Evolutionary conservation across 164 flowering plant genomes (phyloP).

Genomic region (Buxus sempervirens): DNA sequence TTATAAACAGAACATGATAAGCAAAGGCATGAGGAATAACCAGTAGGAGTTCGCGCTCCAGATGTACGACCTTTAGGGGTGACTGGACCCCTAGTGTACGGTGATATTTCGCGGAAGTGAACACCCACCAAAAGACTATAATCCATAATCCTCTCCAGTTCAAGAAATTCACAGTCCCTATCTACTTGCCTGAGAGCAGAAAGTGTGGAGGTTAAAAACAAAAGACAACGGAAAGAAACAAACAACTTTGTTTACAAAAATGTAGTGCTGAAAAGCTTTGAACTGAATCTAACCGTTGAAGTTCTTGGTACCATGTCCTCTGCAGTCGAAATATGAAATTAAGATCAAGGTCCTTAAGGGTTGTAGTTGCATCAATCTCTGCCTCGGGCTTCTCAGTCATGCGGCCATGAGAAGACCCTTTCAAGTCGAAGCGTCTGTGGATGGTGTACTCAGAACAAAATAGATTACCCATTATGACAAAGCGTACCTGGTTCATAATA

Average conservation of each 20-base stretch:
- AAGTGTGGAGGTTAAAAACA: background rate
- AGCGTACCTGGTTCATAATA: conserved; percentile 47
- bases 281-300: conserved; percentile 43
- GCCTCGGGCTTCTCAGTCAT: conserved; percentile 60
- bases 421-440: conserved; percentile 71
- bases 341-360: conserved; percentile 79
- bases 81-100: conserved; percentile 27
- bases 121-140: conserved; percentile 80
- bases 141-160: conserved; percentile 79
- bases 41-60: conserved; percentile 34
- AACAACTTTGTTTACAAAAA: background rate
- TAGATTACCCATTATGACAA: conserved; percentile 79
- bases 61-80: conserved; percentile 24
- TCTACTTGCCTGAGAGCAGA: conserved; percentile 61
- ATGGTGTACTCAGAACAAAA: conserved; percentile 62
- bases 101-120: conserved; percentile 58
- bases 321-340: conserved; percentile 65
- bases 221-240: background rate
- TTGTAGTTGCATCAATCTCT: conserved; percentile 64
- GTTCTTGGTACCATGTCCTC: conserved; percentile 67
- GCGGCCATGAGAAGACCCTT: conserved; percentile 83
- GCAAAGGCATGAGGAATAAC: conserved; percentile 11
- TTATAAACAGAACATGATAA: background rate
- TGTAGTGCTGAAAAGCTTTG: background rate
- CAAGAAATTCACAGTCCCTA: conserved; percentile 77